A percentile compares a stretch with the other conserved stretches of the same genome.
Evolutionary conservation across 2,329 filamentous ascomycete genomes (phyloP).

Genomic region (Sporothrix inflata): DNA sequence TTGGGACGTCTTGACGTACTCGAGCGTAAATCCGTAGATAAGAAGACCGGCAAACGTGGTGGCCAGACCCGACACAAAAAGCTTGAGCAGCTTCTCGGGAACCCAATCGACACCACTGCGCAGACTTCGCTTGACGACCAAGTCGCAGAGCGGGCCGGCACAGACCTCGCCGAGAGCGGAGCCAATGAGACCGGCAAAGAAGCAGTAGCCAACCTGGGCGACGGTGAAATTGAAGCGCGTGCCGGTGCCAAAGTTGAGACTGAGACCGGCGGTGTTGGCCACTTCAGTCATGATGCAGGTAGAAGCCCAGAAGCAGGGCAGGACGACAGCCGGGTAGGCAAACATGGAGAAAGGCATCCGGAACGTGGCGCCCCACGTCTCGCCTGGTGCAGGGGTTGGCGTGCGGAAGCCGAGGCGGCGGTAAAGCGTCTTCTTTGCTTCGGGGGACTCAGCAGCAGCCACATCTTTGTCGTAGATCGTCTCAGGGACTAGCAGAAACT

Average conservation of each 20-base stretch:
- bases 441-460: slow-evolving; percentile 21
- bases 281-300: slow-evolving; percentile 33
- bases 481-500: slow-evolving; percentile 31
- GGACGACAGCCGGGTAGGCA: slow-evolving; percentile 32
- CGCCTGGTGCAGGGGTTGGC: slow-evolving; percentile 25
- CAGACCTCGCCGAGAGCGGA: slow-evolving; percentile 30
- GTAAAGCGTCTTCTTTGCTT: slow-evolving; percentile 26
- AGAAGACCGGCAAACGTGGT: slow-evolving; percentile 26
- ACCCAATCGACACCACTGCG: slow-evolving; percentile 26
- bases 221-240: slow-evolving; percentile 28
- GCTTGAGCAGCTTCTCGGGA: slow-evolving; percentile 32
- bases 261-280: slow-evolving; percentile 33
- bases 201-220: slow-evolving; percentile 32
- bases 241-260: slow-evolving; percentile 32
- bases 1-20: slow-evolving; percentile 21
- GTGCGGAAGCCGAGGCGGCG: slow-evolving; percentile 32
- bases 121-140: slow-evolving; percentile 29
- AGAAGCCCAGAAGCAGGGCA: slow-evolving; percentile 32
- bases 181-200: slow-evolving; percentile 33
- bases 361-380: slow-evolving; percentile 32
- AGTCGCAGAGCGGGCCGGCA: slow-evolving; percentile 32
- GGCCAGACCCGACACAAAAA: slow-evolving; percentile 26
- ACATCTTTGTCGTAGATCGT: slow-evolving; percentile 32
- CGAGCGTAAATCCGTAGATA: slow-evolving; percentile 31
- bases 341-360: slow-evolving; percentile 32